These are phyloP conservation scores for Lasiodiplodia sp. DNA, from an alignment of 2,329 filamentous ascomycete genomes.

Conservation along the genomic window DNA sequence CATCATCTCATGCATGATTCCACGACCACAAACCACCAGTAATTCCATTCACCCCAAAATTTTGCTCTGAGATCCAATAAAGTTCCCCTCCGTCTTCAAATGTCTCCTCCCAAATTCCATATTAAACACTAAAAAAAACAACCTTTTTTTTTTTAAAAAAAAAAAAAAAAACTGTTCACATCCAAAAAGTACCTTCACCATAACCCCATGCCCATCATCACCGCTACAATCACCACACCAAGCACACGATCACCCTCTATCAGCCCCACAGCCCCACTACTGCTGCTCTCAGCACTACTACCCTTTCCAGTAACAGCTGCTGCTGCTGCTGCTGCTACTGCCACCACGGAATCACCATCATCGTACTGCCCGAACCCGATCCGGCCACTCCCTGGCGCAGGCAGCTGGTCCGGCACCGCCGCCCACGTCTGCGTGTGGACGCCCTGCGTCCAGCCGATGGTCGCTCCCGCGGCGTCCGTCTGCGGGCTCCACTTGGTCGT, in stretches of 20 bases:
- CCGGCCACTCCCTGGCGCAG: not conserved
- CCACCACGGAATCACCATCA: no score
- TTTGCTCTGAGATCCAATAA: no score
- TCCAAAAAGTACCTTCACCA: not conserved
- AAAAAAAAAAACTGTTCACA: not conserved
- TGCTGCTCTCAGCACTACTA: not conserved
- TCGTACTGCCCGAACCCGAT: not conserved
- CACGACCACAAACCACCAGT: no score
- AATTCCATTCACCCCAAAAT: no score
- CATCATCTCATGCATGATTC: not conserved
- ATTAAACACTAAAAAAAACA: not conserved
- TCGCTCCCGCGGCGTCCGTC: not conserved
- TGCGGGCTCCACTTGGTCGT: not conserved
- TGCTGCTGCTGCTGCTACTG: no score
- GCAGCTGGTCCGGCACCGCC: slow-evolving; percentile 13
- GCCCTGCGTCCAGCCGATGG: not conserved
- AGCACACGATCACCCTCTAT: not conserved
- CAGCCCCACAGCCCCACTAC: not conserved
- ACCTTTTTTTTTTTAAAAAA: no score
- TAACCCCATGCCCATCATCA: not conserved
- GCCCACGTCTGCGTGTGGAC: slow-evolving; percentile 5
- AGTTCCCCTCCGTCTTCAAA: not conserved
- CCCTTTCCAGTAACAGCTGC: not conserved
- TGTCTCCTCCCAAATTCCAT: not conserved
- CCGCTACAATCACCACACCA: not conserved